Conservation (phyloP, 352 stramenopile genomes). For the Phytophthora pinifolia region DNA sequence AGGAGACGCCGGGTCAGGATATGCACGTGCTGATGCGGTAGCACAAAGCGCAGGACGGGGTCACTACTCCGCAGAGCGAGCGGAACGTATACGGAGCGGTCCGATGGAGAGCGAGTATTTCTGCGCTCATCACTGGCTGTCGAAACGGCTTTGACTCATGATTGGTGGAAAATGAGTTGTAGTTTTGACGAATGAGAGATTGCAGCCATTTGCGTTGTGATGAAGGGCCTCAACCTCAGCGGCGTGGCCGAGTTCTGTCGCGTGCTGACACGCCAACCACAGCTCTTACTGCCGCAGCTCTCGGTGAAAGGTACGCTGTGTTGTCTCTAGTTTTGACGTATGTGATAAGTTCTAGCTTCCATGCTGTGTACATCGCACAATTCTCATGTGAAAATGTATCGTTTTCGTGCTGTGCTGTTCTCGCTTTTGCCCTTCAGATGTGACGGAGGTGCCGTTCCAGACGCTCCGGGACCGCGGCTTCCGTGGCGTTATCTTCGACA, state of each 20-base stretch:
- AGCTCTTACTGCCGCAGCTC: conserved; percentile 81
- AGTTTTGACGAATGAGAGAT: conserved; percentile 22
- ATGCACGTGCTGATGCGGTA: background rate
- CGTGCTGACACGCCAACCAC: conserved; percentile 63
- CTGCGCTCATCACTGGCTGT: conserved; percentile 29
- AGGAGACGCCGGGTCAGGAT: background rate
- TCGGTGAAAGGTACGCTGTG: conserved; percentile 61
- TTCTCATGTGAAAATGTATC: conserved; percentile 4
- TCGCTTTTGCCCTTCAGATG: conserved; percentile 36
- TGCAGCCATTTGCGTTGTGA: conserved; percentile 9
- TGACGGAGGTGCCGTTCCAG: conserved; percentile 85
- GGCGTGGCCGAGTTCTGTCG: conserved; percentile 83
- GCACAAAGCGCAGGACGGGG: no score
- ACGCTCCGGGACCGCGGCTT: conserved; percentile 83
- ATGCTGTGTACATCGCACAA: conserved; percentile 10
- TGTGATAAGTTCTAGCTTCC: background rate
- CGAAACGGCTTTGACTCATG: conserved; percentile 7
- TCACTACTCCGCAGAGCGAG: background rate
- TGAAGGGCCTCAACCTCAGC: conserved; percentile 79
- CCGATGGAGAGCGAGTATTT: conserved; percentile 28
- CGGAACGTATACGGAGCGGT: background rate
- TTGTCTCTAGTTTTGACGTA: conserved; percentile 4
- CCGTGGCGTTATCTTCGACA: conserved; percentile 95
- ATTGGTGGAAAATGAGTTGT: conserved; percentile 25
- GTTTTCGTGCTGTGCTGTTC: background rate